phyloP scores from a whole-genome alignment of 1,284 basidiomycete species.

The Trametes sp. region DNA sequence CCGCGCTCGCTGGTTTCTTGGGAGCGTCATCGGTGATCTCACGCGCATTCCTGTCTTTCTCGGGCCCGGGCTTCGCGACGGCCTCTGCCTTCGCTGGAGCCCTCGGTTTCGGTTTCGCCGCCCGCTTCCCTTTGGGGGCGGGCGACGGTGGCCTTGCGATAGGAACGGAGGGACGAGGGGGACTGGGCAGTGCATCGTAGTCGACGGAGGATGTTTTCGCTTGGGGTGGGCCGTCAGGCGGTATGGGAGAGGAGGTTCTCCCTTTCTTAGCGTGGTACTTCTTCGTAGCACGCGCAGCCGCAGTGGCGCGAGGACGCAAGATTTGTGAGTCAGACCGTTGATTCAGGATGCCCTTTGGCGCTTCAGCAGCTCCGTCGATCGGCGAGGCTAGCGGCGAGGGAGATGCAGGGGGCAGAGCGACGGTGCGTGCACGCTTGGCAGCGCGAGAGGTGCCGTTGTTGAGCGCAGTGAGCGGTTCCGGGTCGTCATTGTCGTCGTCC shows the following conservation, averaged over 20 bases:
- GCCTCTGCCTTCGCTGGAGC: not conserved
- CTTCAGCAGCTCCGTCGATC: not conserved
- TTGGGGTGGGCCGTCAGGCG: not conserved
- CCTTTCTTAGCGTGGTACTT: conserved; percentile 37
- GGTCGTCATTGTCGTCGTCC: not conserved
- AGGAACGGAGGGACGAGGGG: conserved; percentile 5
- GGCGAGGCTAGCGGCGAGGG: not conserved
- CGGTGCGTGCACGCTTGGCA: conserved; percentile 25
- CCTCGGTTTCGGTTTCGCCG: not conserved
- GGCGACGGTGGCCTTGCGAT: conserved; percentile 7
- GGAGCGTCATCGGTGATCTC: not conserved
- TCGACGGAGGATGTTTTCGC: conserved; percentile 23
- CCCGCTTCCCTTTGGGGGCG: not conserved
- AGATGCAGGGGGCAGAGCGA: not conserved
- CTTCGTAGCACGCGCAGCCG: conserved; percentile 28
- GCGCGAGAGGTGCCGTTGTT: conserved; percentile 8
- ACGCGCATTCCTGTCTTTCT: not conserved
- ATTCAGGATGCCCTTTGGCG: not conserved
- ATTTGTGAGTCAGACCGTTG: conserved; percentile 20
- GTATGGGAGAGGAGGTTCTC: conserved; percentile 28
- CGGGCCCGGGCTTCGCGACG: not conserved
- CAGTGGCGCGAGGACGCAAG: conserved; percentile 26
- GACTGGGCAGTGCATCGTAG: conserved; percentile 38
- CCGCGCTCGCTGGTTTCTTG: not conserved
- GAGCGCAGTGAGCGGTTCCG: conserved; percentile 6